These are phyloP conservation scores for Suillus subalutaceus DNA, from an alignment of 768 basidiomycete genomes.

Conservation along the genomic window DNA sequence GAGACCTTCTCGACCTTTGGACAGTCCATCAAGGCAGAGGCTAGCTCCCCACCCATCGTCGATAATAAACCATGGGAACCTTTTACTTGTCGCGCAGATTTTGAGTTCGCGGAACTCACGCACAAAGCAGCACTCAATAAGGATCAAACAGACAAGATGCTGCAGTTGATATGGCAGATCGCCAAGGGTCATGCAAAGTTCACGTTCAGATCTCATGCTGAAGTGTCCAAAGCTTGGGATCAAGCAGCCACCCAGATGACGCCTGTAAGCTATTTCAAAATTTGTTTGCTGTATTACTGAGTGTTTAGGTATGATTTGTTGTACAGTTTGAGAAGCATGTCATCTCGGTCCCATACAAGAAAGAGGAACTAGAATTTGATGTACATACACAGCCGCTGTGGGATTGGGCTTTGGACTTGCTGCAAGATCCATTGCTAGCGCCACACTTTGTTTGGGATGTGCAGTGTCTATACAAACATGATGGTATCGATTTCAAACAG, in stretches of 20 bases:
- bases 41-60: not conserved
- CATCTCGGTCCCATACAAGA: constrained; percentile 7
- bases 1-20: constrained; percentile 12
- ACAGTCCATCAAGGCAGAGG: not conserved
- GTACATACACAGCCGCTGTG: constrained; percentile 3
- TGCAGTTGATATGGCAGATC: constrained; percentile 3
- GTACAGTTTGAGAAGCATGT: constrained; percentile 1
- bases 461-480: constrained; percentile 27
- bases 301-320: not conserved
- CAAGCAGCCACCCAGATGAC: not conserved
- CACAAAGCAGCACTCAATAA: constrained; percentile 11
- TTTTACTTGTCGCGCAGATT: constrained; percentile 10
- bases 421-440: constrained; percentile 8
- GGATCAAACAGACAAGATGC: constrained; percentile 1
- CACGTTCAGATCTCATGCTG: constrained; percentile 5
- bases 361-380: not conserved
- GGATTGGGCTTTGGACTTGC: constrained; percentile 14
- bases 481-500: constrained; percentile 26
- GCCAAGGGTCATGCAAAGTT: constrained; percentile 11
- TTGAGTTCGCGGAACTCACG: constrained; percentile 16
- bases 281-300: not conserved
- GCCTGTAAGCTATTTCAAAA: constrained; percentile 4
- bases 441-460: constrained; percentile 36
- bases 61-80: constrained; percentile 12
- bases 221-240: constrained; percentile 9